phyloP scores from a whole-genome alignment of 208 protist species.

The Endotrypanum monterogeii region DNA sequence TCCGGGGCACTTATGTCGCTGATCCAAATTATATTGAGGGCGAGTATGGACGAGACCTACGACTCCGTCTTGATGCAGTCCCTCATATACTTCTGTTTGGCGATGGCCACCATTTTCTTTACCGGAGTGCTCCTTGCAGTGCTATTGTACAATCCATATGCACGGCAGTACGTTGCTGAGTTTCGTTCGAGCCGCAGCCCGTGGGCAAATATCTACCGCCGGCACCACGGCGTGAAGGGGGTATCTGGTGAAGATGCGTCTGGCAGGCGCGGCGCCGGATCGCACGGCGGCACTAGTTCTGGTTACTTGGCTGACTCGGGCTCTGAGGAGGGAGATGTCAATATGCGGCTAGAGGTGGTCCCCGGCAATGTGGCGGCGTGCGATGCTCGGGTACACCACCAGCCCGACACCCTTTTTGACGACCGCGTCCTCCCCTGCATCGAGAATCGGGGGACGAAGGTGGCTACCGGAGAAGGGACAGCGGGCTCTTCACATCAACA shows the following conservation, averaged over 20 bases:
- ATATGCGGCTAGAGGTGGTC: neutral
- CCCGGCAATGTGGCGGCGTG: neutral
- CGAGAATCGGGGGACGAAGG: slow-evolving; percentile 11
- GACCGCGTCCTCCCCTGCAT: slow-evolving; percentile 20
- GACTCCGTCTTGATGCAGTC: slow-evolving; percentile 51
- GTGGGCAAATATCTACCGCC: slow-evolving; percentile 61
- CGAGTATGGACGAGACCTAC: slow-evolving; percentile 56
- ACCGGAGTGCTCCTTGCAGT: slow-evolving; percentile 39
- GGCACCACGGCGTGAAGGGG: neutral
- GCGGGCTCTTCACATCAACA: neutral
- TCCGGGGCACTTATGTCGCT: slow-evolving; percentile 67
- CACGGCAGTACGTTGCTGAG: slow-evolving; percentile 69
- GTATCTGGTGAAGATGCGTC: neutral
- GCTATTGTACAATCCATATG: slow-evolving; percentile 67
- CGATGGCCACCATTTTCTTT: slow-evolving; percentile 65
- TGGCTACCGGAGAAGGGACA: neutral
- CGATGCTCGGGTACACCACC: neutral
- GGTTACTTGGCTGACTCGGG: slow-evolving; percentile 12
- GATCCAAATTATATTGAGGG: slow-evolving; percentile 79
- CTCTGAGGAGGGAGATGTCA: slow-evolving; percentile 8
- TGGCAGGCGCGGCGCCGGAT: neutral
- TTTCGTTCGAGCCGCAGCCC: slow-evolving; percentile 55
- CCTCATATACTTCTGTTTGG: slow-evolving; percentile 77
- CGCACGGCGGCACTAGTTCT: neutral
- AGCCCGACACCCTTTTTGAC: slow-evolving; percentile 33